Base-by-base conservation (phyloP, 2,329 filamentous ascomycete species). In the Colletotrichum orbiculare region DNA sequence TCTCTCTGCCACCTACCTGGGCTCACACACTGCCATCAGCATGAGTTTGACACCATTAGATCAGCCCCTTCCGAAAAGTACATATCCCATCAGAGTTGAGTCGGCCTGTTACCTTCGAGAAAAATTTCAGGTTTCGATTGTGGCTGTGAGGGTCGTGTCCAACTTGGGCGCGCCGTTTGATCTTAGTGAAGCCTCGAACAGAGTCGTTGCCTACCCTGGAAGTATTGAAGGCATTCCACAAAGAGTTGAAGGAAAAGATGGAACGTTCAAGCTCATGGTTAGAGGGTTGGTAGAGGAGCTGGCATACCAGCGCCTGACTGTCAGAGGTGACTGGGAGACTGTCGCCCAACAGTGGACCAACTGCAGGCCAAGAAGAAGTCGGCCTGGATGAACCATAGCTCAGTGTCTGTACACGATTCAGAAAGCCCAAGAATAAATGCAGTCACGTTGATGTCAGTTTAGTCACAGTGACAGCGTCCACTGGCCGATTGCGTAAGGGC, bases 41-140 rank as follows among this genome's bases (percentile, higher is more conserved):
- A 77, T 74, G 72, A 60, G 71, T 8, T 52, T 77, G 8, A 76
- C 74, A 8, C 41, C 74, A 12, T 46, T 70, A 1, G 74, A 77
- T n/a, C 75, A 77, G 41, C 68, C 70, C 12, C 50, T 77, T 5
- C 75, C 75, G 2, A 61, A 62, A 47, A 61, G 72, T 35, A 75
- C 75, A 5, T 75, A 74, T 41, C 75, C 75, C 1, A 61, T 77
- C 13, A 52, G 60, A 4, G 25, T 77, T 11, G 43, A 72, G 25
- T 25, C 25, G 1, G 68, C 53, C 0, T 46, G 41, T 2, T 72
- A 73, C 11, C 34, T 38, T 38, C 25, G 33, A 7, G 17, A 33
- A 4, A 52, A 53, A 17, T 47, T 12, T 15, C 11, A 33, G 2
- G 58, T 47, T 7, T 56, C 50, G 6, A 46, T 48, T 35, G 70